phyloP scores from a whole-genome alignment of 441 rosid genomes.

The Viola pubescens region DNA sequence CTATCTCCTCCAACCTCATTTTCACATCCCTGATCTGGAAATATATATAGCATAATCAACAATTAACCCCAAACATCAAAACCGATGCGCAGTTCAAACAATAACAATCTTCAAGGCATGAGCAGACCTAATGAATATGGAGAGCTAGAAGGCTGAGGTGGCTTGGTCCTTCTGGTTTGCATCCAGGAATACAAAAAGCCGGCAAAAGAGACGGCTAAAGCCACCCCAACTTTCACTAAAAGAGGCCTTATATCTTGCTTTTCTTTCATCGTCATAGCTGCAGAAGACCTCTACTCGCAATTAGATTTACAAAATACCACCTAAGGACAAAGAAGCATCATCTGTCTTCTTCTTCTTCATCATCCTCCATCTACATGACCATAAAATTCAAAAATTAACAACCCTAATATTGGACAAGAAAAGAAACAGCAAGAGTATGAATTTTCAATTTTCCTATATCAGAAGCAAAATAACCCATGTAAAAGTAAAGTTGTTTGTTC shows the following conservation, averaged over 20 bases:
- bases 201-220: conserved; percentile 57
- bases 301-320: conserved; percentile 1
- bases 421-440: not conserved
- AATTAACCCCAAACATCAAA: not conserved
- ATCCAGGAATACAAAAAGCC: conserved; percentile 56
- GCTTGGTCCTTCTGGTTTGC: conserved; percentile 28
- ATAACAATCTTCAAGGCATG: not conserved
- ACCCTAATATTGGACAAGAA: conserved; percentile 1
- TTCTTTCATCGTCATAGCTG: conserved; percentile 30
- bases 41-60: conserved; percentile 1
- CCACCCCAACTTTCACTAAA: conserved; percentile 57
- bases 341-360: conserved; percentile 25
- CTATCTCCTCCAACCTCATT: conserved; percentile 15
- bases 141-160: conserved; percentile 35
- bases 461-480: not conserved
- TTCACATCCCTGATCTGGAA: conserved; percentile 17
- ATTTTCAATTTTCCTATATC: not conserved
- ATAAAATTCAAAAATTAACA: conserved; percentile 5
- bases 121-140: conserved; percentile 37
- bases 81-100: not conserved
- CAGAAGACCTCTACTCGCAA: conserved; percentile 3
- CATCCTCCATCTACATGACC: conserved; percentile 37
- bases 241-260: conserved; percentile 49
- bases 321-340: conserved; percentile 15
- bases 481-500: too few relatives aligned